Conservation (phyloP, 495 filamentous ascomycete genomes). For the Neurospora sp. region DNA sequence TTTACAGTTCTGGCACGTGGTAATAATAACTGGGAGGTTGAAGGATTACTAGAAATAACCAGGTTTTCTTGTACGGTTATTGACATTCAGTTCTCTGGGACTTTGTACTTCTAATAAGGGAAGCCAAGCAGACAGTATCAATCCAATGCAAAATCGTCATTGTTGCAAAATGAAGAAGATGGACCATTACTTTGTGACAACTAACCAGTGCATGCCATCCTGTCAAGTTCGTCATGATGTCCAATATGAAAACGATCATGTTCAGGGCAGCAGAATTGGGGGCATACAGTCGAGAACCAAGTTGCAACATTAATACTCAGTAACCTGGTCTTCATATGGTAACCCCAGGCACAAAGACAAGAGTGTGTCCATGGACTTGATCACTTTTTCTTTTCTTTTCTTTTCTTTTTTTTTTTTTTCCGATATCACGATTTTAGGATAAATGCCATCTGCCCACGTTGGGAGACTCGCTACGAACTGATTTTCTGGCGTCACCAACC, state of each 20-base stretch:
- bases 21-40: conserved; percentile 12
- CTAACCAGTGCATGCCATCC: neutral
- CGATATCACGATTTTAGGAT: neutral
- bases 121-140: conserved; percentile 15
- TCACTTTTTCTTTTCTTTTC: neutral
- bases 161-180: neutral
- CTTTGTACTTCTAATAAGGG: conserved; percentile 11
- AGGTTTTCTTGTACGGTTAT: conserved; percentile 18
- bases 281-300: neutral
- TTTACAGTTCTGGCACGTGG: conserved; percentile 16
- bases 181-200: neutral
- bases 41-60: conserved; percentile 11
- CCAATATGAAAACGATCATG: neutral
- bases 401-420: neutral
- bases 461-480: neutral
- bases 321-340: neutral
- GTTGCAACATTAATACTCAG: neutral
- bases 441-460: neutral
- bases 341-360: neutral
- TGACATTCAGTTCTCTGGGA: conserved; percentile 11
- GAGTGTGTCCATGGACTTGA: neutral
- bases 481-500: neutral
- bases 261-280: neutral
- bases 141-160: conserved; percentile 10
- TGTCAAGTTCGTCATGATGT: neutral